These are phyloP conservation scores for Talaromyces borbonicus DNA, from an alignment of 495 filamentous ascomycete genomes.

Conservation along the genomic window DNA sequence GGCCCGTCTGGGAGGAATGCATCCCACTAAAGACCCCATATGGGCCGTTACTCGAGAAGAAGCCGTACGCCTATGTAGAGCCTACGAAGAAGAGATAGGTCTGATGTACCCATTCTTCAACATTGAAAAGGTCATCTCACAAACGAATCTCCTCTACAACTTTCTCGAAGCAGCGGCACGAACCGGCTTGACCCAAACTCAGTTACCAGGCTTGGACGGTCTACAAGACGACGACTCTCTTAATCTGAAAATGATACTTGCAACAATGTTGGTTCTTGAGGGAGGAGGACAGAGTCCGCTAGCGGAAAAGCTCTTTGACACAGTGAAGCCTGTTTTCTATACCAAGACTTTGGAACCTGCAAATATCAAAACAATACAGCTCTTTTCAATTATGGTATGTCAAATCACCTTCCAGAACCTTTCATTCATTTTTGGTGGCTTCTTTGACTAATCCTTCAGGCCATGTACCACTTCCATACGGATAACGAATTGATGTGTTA, in stretches of 20 bases:
- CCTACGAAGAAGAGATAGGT: constrained; percentile 77
- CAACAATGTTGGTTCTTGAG: constrained; percentile 62
- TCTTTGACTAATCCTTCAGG: constrained; percentile 30
- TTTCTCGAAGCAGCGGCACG: constrained; percentile 61
- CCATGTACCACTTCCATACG: constrained; percentile 75
- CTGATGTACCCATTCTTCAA: constrained; percentile 78
- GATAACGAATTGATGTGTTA: constrained; percentile 76
- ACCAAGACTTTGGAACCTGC: constrained; percentile 56
- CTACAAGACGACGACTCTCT: constrained; percentile 59
- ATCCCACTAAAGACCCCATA: constrained; percentile 57
- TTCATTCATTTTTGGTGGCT: not conserved
- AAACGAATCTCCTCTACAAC: constrained; percentile 54
- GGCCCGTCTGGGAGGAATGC: constrained; percentile 21
- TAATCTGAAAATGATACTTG: constrained; percentile 70
- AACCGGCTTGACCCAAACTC: constrained; percentile 46
- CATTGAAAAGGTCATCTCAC: constrained; percentile 53
- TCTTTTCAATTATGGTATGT: constrained; percentile 61
- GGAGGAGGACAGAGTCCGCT: constrained; percentile 66
- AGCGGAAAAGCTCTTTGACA: constrained; percentile 59
- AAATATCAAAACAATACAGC: constrained; percentile 58
- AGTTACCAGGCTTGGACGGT: constrained; percentile 46
- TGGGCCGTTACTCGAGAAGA: constrained; percentile 65
- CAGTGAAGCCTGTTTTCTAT: constrained; percentile 58
- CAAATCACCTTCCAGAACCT: not conserved
- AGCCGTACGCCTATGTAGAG: constrained; percentile 55